Evolutionary conservation across 2,329 filamentous ascomycete species (phyloP).

Genomic region (Neurospora sp.): DNA sequence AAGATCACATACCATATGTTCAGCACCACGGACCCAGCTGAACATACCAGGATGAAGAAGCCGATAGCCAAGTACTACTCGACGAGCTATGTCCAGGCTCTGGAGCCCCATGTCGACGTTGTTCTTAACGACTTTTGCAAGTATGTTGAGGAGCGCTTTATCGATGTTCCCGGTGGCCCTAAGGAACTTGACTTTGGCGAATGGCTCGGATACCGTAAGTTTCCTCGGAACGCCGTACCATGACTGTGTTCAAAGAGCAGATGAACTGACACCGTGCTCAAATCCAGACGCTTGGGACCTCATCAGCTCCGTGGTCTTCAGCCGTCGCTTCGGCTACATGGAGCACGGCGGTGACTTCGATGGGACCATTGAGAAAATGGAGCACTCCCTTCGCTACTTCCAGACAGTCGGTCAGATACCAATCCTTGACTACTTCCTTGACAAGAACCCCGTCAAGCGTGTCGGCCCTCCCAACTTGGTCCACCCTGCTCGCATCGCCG

Average conservation of each 20-base stretch:
- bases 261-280: not conserved
- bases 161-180: constrained; percentile 9
- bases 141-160: constrained; percentile 22
- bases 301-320: constrained; percentile 42
- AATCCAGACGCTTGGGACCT: constrained; percentile 28
- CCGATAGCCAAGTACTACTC: constrained; percentile 29
- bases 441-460: constrained; percentile 28
- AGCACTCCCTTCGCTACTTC: constrained; percentile 15
- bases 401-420: constrained; percentile 15
- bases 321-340: constrained; percentile 50
- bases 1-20: constrained; percentile 29
- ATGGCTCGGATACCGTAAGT: constrained; percentile 31
- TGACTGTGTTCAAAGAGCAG: not conserved
- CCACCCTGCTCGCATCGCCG: constrained; percentile 19
- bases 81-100: constrained; percentile 15
- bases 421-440: constrained; percentile 24
- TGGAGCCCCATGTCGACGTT: constrained; percentile 24
- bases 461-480: constrained; percentile 25
- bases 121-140: constrained; percentile 21
- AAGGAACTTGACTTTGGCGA: constrained; percentile 27
- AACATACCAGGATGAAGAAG: constrained; percentile 26
- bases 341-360: constrained; percentile 52
- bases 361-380: constrained; percentile 36
- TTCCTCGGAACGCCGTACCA: not conserved
- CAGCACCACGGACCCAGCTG: constrained; percentile 22